phyloP scores from a whole-genome alignment of 805 yeast genomes.

The Pichia thaimueangensis region DNA sequence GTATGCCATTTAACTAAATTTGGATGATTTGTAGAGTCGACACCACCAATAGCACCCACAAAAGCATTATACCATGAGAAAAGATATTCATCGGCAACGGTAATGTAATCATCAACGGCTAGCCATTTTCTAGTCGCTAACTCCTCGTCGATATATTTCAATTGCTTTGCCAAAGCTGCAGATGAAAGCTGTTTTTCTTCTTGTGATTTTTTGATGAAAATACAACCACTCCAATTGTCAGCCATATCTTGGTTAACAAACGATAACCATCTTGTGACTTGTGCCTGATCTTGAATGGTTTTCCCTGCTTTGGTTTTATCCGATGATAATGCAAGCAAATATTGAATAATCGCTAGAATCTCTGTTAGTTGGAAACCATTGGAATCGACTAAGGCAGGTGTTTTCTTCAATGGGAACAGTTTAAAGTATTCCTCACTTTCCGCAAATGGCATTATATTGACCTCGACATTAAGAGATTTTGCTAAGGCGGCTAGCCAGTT shows the following conservation, averaged over 20 bases:
- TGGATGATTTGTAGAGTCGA: background rate
- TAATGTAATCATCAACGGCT: background rate
- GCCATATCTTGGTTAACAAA: conserved; percentile 54
- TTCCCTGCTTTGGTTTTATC: conserved; percentile 45
- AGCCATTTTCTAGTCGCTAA: background rate
- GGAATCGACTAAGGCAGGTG: conserved; percentile 59
- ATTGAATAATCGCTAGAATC: conserved; percentile 52
- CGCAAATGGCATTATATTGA: conserved; percentile 37
- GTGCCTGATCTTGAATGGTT: conserved; percentile 52
- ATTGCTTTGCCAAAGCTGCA: background rate
- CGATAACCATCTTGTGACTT: conserved; percentile 70
- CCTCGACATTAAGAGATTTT: conserved; percentile 49
- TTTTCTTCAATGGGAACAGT: conserved; percentile 54
- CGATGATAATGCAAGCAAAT: conserved; percentile 33
- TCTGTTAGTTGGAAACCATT: conserved; percentile 62
- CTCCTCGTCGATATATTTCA: conserved; percentile 2
- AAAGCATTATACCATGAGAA: background rate
- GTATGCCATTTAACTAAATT: background rate
- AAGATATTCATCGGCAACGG: background rate
- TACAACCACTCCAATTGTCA: background rate
- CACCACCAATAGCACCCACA: background rate
- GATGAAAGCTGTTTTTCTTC: background rate
- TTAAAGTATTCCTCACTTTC: conserved; percentile 35
- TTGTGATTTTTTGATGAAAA: conserved; percentile 19
- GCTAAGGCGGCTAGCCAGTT: conserved; percentile 39